Conservation (phyloP, 306 rosid species). For the Acmispon strigosus region DNA sequence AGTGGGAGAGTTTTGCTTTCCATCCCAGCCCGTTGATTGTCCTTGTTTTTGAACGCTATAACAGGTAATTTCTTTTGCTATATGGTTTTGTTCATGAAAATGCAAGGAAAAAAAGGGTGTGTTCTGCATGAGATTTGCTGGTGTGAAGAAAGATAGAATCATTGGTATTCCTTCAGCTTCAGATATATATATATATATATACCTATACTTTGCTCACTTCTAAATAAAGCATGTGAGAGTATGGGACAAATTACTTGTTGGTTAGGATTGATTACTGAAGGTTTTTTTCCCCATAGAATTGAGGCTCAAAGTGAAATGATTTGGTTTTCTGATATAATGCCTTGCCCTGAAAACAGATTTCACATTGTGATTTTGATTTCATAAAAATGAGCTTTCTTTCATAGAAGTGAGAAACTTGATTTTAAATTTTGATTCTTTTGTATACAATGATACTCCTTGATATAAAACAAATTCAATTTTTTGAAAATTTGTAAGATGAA, state of each 20-base stretch:
- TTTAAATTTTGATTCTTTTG: background rate
- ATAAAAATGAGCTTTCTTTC: background rate
- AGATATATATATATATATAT: background rate
- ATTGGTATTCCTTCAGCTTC: background rate
- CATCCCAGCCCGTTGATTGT: conserved; percentile 93
- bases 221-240: background rate
- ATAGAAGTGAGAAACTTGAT: background rate
- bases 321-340: background rate
- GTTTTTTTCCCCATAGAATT: too few relatives aligned
- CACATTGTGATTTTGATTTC: background rate
- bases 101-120: background rate
- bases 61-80: conserved; percentile 38
- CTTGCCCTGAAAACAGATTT: background rate
- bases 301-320: too few relatives aligned
- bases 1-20: conserved; percentile 94
- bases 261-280: background rate
- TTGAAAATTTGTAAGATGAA: background rate
- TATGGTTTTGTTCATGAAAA: background rate
- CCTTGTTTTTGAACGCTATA: conserved; percentile 80
- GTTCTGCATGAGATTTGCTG: background rate
- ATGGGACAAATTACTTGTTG: background rate
- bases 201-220: too few relatives aligned
- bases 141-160: background rate
- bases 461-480: background rate
- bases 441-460: background rate